Base-by-base conservation (phyloP, 225 moss, liverwort and hornwort genomes). In the Anthoceros angustus region DNA sequence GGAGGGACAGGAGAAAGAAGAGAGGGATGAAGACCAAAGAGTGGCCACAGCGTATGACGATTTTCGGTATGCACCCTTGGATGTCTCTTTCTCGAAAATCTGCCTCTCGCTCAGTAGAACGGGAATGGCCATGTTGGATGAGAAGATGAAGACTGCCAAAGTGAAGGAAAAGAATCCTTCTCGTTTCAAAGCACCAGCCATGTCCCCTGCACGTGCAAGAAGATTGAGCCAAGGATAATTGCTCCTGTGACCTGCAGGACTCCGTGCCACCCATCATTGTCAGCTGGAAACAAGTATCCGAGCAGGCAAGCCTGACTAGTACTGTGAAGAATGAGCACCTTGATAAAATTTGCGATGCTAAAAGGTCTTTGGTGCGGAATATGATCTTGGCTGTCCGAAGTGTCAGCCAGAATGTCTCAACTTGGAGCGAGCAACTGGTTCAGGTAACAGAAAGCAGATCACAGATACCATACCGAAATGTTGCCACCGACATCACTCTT, bases 401-500 rank as follows among this genome's bases (percentile, higher is more conserved):
- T 20, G 14, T 7, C 18, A 55, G 0, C 55, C 12, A 7, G 16
- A 55, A 15, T 18, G 55, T 55, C 18, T 55, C 55, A 9, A 12
- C 55, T 12, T 18, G 55, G 23, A 55, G n/a, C n/a, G n/a, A n/a
- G 6, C 49, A 50, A 20, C 49, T 14, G 49, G 4, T 11, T 50
- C 5, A 50, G 20, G 16, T 9, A 14, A 45, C 43, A 14, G 43
- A 14, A 14, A 45, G 43, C 9, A 45, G 43, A 12, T 12, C 46
- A 48, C 14, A 12, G 46, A 18, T 18, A 12, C 14, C 46, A 8
- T 85, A 90, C 89, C 78, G 85, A 71, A 63, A 98, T 89, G 64
- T 98, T 98, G 69, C 95, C 95, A 41, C 95, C 91, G 25, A 98
- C 81, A 68, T 98, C 95, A 9, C 82, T 85, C 64, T 98, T 98